Conservation (phyloP, 2,329 filamentous ascomycete species). For the Thielaviopsis ethacetica region DNA sequence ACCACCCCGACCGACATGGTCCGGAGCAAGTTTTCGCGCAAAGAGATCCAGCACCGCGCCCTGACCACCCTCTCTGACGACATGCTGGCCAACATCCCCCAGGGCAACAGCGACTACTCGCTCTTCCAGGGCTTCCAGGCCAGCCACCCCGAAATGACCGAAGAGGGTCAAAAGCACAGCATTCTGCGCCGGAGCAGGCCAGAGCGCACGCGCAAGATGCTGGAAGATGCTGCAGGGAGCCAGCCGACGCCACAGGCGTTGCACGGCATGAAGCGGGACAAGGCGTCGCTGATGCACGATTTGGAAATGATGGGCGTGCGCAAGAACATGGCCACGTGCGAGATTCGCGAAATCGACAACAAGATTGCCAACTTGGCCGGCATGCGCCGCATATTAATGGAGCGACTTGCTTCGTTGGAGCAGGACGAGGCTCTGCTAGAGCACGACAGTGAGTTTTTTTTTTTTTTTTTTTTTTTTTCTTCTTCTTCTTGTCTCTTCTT, state of each 20-base stretch:
- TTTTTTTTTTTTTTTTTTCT: background rate
- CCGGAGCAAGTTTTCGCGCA: constrained; percentile 73
- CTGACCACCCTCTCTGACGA: constrained; percentile 81
- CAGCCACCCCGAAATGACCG: constrained; percentile 55
- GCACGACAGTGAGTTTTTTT: constrained; percentile 54
- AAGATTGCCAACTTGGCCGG: constrained; percentile 87
- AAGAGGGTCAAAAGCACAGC: constrained; percentile 50
- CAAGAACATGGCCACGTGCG: constrained; percentile 94
- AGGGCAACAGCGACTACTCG: constrained; percentile 67
- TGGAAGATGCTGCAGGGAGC: constrained; percentile 41
- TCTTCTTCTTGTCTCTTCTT: background rate
- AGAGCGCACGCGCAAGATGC: constrained; percentile 59
- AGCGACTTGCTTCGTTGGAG: constrained; percentile 71
- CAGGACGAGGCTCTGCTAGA: constrained; percentile 82
- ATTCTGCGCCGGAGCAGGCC: constrained; percentile 32
- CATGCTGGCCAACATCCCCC: constrained; percentile 74
- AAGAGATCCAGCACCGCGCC: constrained; percentile 88
- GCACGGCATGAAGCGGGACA: constrained; percentile 62
- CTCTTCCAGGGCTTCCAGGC: constrained; percentile 95
- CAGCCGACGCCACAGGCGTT: constrained; percentile 49
- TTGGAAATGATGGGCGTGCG: constrained; percentile 82
- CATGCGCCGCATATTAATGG: constrained; percentile 84
- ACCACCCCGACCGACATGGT: constrained; percentile 90
- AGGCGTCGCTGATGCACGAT: constrained; percentile 62
- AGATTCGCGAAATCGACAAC: constrained; percentile 91